Base-by-base conservation (phyloP, 768 basidiomycete species). In the Macrolepiota dolichaula region DNA sequence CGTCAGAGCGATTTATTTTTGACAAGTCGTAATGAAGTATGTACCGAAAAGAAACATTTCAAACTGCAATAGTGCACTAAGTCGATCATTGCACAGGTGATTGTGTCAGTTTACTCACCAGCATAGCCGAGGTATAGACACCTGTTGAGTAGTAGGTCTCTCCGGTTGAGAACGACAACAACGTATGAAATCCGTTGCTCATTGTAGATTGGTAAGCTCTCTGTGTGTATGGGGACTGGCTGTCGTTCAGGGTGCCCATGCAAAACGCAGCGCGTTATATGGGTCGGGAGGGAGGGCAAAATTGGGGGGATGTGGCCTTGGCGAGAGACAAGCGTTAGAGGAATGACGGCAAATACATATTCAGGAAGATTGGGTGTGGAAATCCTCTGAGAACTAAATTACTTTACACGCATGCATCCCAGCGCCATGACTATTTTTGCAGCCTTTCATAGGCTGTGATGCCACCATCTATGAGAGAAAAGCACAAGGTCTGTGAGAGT, bases 31-130 rank as follows among this genome's bases (percentile, higher is more conserved):
- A n/a, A 25, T 38, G 22, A 36, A 15, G n/a, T 12, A 25, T 40
- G 17, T 19, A 60, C 59, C 59, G 35, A 60, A 60, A 22, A 60
- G 59, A 53, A 60, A 60, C 51, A 52, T 60, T n/a, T 60, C 51
- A 24, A 60, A 60, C 59, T 60, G 19, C 40, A 15, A 22, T 12
- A 19, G 19, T 13, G 29, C 29, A 35, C 35, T 32, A 17, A 19
- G 29, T 60, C n/a, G n/a, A n/a, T n/a, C 19, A 52, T 24, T 36
- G 11, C 27, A 46, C 2, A n/a, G 15, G 15, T 15, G 13, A 19
- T 19, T n/a, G 17, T n/a, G 17, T 25, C 25, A 60, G 25, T 9
- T 10, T 4, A 40, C 59, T 35, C 29, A 60, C 59, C n/a, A 60
- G 51, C 42, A 60, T 46, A 11, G 59, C 40, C 22, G 59, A 52